phyloP scores from a whole-genome alignment of 2,329 filamentous ascomycete genomes.

The Colletotrichum salicis region DNA sequence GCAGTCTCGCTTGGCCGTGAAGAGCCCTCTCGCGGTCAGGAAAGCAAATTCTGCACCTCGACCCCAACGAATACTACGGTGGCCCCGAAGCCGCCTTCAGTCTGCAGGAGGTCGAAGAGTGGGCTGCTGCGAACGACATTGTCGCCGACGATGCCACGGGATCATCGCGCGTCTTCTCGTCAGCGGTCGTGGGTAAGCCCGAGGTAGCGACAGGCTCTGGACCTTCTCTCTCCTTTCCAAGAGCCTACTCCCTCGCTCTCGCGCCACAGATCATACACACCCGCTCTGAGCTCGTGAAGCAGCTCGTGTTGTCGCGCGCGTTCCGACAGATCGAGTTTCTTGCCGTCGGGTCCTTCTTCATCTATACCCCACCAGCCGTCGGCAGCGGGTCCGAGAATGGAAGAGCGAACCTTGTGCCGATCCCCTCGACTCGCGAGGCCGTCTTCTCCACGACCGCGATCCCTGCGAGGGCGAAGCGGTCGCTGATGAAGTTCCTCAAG shows the following conservation, averaged over 20 bases:
- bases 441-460: conserved; percentile 84
- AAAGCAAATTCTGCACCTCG: conserved; percentile 91
- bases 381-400: conserved; percentile 33
- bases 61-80: conserved; percentile 89
- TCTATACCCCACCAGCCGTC: conserved; percentile 62
- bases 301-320: conserved; percentile 88
- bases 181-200: conserved; percentile 51
- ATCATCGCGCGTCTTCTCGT: conserved; percentile 47
- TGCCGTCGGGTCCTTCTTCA: conserved; percentile 92
- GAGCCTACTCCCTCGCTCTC: conserved; percentile 84
- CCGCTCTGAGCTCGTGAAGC: conserved; percentile 79
- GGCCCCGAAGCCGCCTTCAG: conserved; percentile 86
- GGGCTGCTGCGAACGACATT: conserved; percentile 62
- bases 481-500: conserved; percentile 92
- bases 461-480: conserved; percentile 82
- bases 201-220: conserved; percentile 40
- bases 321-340: conserved; percentile 93
- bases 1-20: conserved; percentile 57
- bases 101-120: conserved; percentile 82
- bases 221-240: conserved; percentile 65
- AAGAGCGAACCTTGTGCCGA: conserved; percentile 66
- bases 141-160: conserved; percentile 32
- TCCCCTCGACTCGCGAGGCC: conserved; percentile 92
- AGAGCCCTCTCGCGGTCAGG: conserved; percentile 92
- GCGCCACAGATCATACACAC: conserved; percentile 89